Base-by-base conservation (phyloP, 2,329 filamentous ascomycete genomes). In the Calonectria honghensis region DNA sequence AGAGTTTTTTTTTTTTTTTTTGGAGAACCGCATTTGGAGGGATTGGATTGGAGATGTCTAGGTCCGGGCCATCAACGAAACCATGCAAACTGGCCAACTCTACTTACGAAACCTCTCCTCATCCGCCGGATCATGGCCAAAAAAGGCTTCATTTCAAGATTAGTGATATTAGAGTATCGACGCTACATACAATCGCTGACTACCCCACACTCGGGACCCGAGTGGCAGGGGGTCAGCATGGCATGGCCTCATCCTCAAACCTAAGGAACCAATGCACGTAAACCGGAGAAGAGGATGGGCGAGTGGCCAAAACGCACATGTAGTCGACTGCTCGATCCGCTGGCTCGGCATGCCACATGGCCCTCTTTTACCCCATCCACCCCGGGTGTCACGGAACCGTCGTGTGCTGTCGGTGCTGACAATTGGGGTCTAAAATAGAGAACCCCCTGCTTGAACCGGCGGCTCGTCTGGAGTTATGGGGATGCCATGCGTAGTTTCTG, bases 21-120 rank as follows among this genome's bases (percentile, higher is more conserved):
- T 50, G 16, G 51, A 79, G 78, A 79, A 73, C 76, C 73, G 79
- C 77, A 78, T 68, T 64, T 66, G 78, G 59, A 73, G 80, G 76
- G 70, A 48, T 48, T 48, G 20, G 73, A 67, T 78, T 79, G 70
- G 73, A 73, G 77, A 77, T 10, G 24, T 70, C 41, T 61, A 48
- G 27, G 48, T 54, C 68, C n/a, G 35, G 37, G 27, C 51, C 54
- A 70, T 35, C 27, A 70, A 70, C n/a, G 31, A 54, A 35, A 48
- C 68, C 48, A 24, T 37, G 41, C 70, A 27, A 72, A 72, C 41
- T 39, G 70, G 31, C 27, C 64, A 57, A 24, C 37, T 54, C 39
- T 37, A 20, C 61, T 64, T 24, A 24, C 13, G 27, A 39, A 35
- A 50, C 39, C 7, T 32, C 64, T 37, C 24, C 29, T 65, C 57